Evolutionary conservation across 495 filamentous ascomycete species (phyloP).

Genomic region (Lophium mytilinum): DNA sequence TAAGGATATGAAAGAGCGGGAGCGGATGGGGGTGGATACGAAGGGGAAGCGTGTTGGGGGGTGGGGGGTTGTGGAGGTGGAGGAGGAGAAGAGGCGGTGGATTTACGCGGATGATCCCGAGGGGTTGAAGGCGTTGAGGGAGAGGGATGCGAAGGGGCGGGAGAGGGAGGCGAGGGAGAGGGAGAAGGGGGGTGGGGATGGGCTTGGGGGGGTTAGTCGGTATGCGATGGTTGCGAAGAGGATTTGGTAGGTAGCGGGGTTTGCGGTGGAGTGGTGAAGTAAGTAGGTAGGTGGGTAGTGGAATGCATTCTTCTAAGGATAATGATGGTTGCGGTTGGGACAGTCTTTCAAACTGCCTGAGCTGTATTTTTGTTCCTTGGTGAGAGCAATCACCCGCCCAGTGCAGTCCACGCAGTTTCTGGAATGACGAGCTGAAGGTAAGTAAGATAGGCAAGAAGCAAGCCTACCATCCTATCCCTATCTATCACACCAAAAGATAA

Average conservation of each 20-base stretch:
- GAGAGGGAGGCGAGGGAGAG: constrained; percentile 49
- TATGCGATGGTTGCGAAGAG: constrained; percentile 93
- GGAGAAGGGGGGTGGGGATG: constrained; percentile 39
- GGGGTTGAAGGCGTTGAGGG: constrained; percentile 55
- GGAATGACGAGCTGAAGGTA: too few species aligned
- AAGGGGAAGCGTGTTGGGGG: constrained; percentile 67
- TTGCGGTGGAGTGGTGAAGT: background rate
- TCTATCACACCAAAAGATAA: too few species aligned
- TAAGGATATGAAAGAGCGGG: constrained; percentile 64
- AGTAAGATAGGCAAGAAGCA: too few species aligned
- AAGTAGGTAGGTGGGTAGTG: too few species aligned
- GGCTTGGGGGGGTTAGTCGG: constrained; percentile 59
- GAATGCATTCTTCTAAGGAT: too few species aligned
- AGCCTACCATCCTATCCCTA: too few species aligned
- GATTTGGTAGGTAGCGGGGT: constrained; percentile 59
- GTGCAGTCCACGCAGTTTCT: too few species aligned
- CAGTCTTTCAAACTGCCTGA: too few species aligned
- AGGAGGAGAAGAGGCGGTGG: constrained; percentile 75
- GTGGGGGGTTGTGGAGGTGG: constrained; percentile 78
- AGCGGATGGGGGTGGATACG: constrained; percentile 51
- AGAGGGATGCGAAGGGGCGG: constrained; percentile 50
- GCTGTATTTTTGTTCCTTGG: too few species aligned
- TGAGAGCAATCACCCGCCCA: too few species aligned
- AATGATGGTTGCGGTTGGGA: too few species aligned
- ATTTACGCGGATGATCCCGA: constrained; percentile 83